These are phyloP conservation scores for Calocybe indica DNA, from an alignment of 768 basidiomycete genomes.

Conservation along the genomic window DNA sequence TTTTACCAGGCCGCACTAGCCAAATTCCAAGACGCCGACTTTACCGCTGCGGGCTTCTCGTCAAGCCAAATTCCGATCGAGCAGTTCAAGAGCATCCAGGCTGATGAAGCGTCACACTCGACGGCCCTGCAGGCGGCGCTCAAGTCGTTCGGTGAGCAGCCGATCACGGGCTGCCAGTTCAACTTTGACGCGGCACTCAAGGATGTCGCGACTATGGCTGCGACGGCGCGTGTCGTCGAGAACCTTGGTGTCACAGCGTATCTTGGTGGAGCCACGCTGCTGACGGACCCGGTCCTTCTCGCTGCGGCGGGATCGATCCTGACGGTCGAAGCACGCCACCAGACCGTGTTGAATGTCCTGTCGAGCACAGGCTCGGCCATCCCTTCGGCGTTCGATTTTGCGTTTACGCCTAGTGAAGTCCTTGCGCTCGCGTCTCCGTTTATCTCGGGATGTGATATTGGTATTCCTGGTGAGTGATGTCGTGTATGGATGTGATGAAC, in stretches of 20 bases:
- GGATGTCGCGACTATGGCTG: slow-evolving; percentile 65
- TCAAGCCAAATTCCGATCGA: slow-evolving; percentile 49
- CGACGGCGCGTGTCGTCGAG: slow-evolving; percentile 71
- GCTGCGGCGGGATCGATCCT: slow-evolving; percentile 68
- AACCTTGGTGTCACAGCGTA: slow-evolving; percentile 72
- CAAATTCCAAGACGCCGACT: slow-evolving; percentile 62
- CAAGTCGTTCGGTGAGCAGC: slow-evolving; percentile 43
- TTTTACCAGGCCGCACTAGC: slow-evolving; percentile 65
- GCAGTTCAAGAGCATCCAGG: slow-evolving; percentile 53
- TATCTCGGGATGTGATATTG: slow-evolving; percentile 57
- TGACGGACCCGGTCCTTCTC: slow-evolving; percentile 55
- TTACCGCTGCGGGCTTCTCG: slow-evolving; percentile 58
- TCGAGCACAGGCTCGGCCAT: slow-evolving; percentile 51
- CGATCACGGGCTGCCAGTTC: slow-evolving; percentile 59
- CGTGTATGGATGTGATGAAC: background rate
- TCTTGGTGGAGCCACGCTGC: slow-evolving; percentile 62
- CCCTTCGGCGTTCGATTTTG: slow-evolving; percentile 67
- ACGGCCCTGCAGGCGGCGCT: slow-evolving; percentile 48
- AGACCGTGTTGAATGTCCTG: slow-evolving; percentile 70
- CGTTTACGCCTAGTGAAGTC: slow-evolving; percentile 63
- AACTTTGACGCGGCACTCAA: slow-evolving; percentile 58
- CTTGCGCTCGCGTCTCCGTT: slow-evolving; percentile 64
- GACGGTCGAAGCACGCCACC: slow-evolving; percentile 81
- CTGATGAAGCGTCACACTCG: slow-evolving; percentile 60
- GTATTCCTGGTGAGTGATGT: slow-evolving; percentile 40